Base-by-base conservation (phyloP, 2,329 filamentous ascomycete species). In the Ceratocystis colombiana region DNA sequence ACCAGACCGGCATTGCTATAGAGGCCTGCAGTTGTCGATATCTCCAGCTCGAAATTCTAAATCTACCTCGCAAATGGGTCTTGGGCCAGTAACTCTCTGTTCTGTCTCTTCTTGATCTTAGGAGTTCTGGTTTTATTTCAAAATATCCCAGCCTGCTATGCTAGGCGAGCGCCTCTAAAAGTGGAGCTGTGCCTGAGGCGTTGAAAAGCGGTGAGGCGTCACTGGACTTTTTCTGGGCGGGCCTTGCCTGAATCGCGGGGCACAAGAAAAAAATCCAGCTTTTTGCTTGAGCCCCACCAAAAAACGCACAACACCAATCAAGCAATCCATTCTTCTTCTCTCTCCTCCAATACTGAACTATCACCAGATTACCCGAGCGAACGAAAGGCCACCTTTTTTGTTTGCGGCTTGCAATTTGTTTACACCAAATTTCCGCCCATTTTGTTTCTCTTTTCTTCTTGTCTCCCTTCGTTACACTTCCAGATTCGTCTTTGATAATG, bases 401-500 rank as follows among this genome's bases (percentile, higher is more conserved):
- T 15, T 64, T 50, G 22, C 25, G 25, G n/a, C 59, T n/a, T 17
- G 63, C 22, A 8, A 59, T 45, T 53, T 44, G 33, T 28, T 37
- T 46, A 44, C 44, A 61, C 41, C 37, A 41, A 33, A 20, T 59
- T 62, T 55, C 44, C 48, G 55, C 50, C 61, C 22, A 48, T 57
- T 50, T 44, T 55, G n/a, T 25, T 12, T 50, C 25, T 62, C 61
- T 55, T 61, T 61, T 65, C 45, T 30, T 62, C 57, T n/a, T 30
- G 4, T 55, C 44, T 61, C 50, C 61, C 37, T 28, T 37, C n/a
- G 41, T 46, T 53, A 67, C 70, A 65, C 71, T 55, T 71, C 70
- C 45, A 33, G 37, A 50, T 37, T 25, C 37, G 59, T 33, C 37
- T 71, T 74, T 77, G 79, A 90, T 78, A 69, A 99, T 99, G 94